Conservation (phyloP, 129 eudicot genomes). For the Calendula officinalis region DNA sequence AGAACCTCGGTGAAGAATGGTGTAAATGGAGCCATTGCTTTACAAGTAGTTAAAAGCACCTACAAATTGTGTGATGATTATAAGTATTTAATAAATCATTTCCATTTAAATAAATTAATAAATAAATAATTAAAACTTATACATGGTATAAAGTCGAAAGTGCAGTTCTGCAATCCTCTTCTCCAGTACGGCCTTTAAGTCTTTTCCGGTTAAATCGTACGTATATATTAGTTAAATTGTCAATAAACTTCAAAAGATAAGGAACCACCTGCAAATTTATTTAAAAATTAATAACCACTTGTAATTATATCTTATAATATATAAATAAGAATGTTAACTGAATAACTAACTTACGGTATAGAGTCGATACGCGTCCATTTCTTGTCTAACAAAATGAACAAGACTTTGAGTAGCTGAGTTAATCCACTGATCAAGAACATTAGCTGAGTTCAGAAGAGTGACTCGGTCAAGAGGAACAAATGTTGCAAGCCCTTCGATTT, state of each 20-base stretch:
- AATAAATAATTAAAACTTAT: slow-evolving; percentile 10
- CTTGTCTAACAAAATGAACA: slow-evolving; percentile 86
- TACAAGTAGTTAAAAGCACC: slow-evolving; percentile 80
- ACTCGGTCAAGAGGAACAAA: slow-evolving; percentile 60
- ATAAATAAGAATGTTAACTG: not conserved
- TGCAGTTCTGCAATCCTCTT: slow-evolving; percentile 79
- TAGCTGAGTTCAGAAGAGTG: slow-evolving; percentile 59
- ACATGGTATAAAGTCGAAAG: slow-evolving; percentile 88
- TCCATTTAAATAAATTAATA: not conserved
- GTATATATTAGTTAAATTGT: slow-evolving; percentile 71
- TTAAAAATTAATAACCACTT: slow-evolving; percentile 1
- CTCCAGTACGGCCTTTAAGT: slow-evolving; percentile 78
- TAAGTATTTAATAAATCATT: not conserved
- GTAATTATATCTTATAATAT: not conserved
- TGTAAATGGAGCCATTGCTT: slow-evolving; percentile 91
- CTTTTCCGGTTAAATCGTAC: slow-evolving; percentile 89
- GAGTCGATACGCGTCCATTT: slow-evolving; percentile 87
- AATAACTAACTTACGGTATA: slow-evolving; percentile 55
- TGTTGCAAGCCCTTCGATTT: slow-evolving; percentile 66
- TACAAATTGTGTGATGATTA: slow-evolving; percentile 12
- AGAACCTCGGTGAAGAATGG: slow-evolving; percentile 91
- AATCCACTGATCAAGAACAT: slow-evolving; percentile 93
- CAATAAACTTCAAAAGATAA: slow-evolving; percentile 68
- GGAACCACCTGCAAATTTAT: slow-evolving; percentile 70
- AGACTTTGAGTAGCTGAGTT: slow-evolving; percentile 82